Base-by-base conservation (phyloP, 1,139 yeast species). In the Blastobotrys petasosporus region DNA sequence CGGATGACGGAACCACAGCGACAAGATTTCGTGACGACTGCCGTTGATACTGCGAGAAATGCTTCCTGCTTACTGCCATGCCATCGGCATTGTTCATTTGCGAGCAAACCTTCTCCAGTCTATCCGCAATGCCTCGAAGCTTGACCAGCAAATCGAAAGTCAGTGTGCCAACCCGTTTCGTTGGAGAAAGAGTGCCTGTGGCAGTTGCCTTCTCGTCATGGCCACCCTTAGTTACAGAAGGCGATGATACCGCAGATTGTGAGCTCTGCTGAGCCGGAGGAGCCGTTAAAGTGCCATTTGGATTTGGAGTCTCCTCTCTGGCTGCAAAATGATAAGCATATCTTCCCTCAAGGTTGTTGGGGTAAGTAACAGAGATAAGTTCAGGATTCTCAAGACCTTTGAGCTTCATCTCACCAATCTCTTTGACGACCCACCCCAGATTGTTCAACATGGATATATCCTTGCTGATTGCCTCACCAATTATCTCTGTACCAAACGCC, bases 341-440 rank as follows among this genome's bases (percentile, higher is more conserved):
- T 54, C 97, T 73, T 10, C 83, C 71, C 12, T 73, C 74, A 49
- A 92, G 69, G 38, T 73, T 70, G 50, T 73, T 72, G 2, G 97
- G 94, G 67, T 82, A 90, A 0, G 80, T 80, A 46, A 88, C 73
- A 10, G 95, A 85, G 32, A 94, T 82, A 40, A 76, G 75, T 61
- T 94, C 98, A 1, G 95, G 95, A 34, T 90, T 83, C 75, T 94
- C 98, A 35, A 94, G 74, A 23, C 98, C 98, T 65, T 94, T 92
- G 58, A 94, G 73, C 62, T 88, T 88, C 60, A 80, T 80, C 60
- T 90, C 96, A 28, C 98, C 98, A 44, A 86, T 67, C 41, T 79
- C 81, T 51, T 75, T 77, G 48, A 80, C 75, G n/a, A 71, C 73
- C 71, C 82, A 80, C 0, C 95, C 95, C 46, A 80, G 75, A 45